Base-by-base conservation (phyloP, 805 yeast genomes). In the Tetrapisispora iriomotensis region DNA sequence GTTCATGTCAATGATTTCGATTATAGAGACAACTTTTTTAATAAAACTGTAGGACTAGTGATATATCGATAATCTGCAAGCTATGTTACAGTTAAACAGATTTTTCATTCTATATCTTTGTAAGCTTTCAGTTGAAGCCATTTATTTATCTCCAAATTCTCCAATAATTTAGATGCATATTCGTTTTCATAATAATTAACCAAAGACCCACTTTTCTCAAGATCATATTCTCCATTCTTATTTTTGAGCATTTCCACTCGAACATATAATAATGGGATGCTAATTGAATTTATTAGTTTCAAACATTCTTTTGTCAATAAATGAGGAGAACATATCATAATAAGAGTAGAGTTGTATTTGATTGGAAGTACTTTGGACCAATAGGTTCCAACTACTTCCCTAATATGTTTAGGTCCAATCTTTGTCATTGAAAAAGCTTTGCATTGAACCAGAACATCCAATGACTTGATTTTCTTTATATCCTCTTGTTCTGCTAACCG, bases 241-340 rank as follows among this genome's bases (percentile, higher is more conserved):
- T 35, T 23, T 10, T 27, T 39, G 5, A 39, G 10, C 58, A 52
- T 47, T 10, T 49, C 56, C 3, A 61, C 46, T 28, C 58, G 41
- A 2, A 52, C 38, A 43, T 52, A 61, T n/a, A 60, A 42, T 32
- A 61, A 26, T 5, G 62, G 62, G n/a, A 60, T 40, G 7, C 45
- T 42, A 8, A 55, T 39, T 15, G 42, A 44, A 37, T 61, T 55
- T 32, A 61, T 50, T 12, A 58, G 42, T 15, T 43, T 48, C 12
- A 61, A 30, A 1, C 62, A 58, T 29, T 53, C 58, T 20, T 47
- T 49, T 2, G 65, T 57, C 6, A 59, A 44, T 28, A 52, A 29
- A 33, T 57, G 54, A 14, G 65, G 62, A 0, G 63, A 56, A 34
- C 62, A 57, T 51, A 61, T 50, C 18, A 61, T 41, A 17, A 53